phyloP scores from a whole-genome alignment of 2,329 filamentous ascomycete species.

The Trichoderma citrinoviride region DNA sequence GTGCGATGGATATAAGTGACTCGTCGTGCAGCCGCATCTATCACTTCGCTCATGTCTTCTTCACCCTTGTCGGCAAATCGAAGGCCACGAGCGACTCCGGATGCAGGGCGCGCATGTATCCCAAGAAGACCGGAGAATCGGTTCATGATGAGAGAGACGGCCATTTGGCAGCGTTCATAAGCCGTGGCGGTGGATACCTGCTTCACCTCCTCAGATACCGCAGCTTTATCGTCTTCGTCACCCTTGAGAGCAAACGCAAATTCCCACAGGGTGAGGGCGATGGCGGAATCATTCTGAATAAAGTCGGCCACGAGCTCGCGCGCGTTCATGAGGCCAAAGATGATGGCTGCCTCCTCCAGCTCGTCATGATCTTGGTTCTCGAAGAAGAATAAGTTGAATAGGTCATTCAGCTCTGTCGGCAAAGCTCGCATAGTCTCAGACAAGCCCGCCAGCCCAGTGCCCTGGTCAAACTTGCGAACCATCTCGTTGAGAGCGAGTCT shows the following conservation, averaged over 20 bases:
- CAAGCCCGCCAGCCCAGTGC: conserved; percentile 12
- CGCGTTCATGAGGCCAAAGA: conserved; percentile 34
- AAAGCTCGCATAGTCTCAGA: conserved; percentile 23
- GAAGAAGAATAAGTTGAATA: conserved; percentile 36
- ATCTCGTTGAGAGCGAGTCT: conserved; percentile 33
- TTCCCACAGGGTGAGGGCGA: conserved; percentile 35
- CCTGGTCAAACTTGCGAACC: conserved; percentile 23
- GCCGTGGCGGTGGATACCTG: conserved; percentile 27
- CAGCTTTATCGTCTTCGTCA: conserved; percentile 25
- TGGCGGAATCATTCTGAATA: conserved; percentile 34
- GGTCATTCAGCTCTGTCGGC: conserved; percentile 30
- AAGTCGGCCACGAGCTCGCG: conserved; percentile 36
- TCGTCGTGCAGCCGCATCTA: conserved; percentile 22
- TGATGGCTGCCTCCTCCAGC: conserved; percentile 26
- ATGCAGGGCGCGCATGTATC: conserved; percentile 24
- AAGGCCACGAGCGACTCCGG: conserved; percentile 24
- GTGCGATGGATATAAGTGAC: conserved; percentile 38
- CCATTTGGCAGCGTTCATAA: conserved; percentile 22
- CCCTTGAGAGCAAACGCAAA: conserved; percentile 31
- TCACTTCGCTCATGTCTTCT: conserved; percentile 4
- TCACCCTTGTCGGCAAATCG: conserved; percentile 18
- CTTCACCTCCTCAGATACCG: conserved; percentile 23
- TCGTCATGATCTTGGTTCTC: conserved; percentile 26
- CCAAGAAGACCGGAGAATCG: conserved; percentile 32
- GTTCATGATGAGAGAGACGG: conserved; percentile 22